These are phyloP conservation scores for Yamadazyma atlantica DNA, from an alignment of 1,139 yeast genomes.

Conservation along the genomic window DNA sequence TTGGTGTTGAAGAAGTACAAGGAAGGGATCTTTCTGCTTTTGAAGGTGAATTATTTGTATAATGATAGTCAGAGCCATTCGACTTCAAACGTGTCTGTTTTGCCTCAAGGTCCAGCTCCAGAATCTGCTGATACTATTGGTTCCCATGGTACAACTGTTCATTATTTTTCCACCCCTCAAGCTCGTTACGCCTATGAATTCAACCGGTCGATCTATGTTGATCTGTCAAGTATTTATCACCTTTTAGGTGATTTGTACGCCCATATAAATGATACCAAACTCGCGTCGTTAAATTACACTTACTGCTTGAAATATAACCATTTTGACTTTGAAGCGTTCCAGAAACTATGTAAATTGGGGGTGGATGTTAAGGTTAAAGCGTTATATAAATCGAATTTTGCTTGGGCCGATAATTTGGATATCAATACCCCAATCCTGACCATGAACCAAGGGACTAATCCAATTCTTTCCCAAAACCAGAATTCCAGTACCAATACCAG, in stretches of 20 bases:
- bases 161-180: conserved; percentile 23
- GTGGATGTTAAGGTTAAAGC: conserved; percentile 63
- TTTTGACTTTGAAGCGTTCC: conserved; percentile 83
- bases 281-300: conserved; percentile 66
- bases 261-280: conserved; percentile 57
- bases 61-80: conserved; percentile 35
- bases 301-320: conserved; percentile 74
- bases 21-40: conserved; percentile 64
- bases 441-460: too few relatives aligned
- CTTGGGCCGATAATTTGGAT: conserved; percentile 1
- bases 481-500: conserved; percentile 5
- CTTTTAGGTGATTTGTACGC: conserved; percentile 70
- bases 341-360: conserved; percentile 70
- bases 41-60: conserved; percentile 32
- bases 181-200: conserved; percentile 35
- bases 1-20: conserved; percentile 52
- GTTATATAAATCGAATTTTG: conserved; percentile 35
- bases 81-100: too few relatives aligned
- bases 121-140: neutral
- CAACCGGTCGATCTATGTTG: conserved; percentile 51
- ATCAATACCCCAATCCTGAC: conserved; percentile 9
- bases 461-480: too few relatives aligned
- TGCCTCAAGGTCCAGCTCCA: too few relatives aligned
- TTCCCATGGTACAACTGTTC: conserved; percentile 7
- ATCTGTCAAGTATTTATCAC: conserved; percentile 61